These are phyloP conservation scores for Entrophospora sp. DNA, from an alignment of 192 early-diverging fungal genomes.

Conservation along the genomic window DNA sequence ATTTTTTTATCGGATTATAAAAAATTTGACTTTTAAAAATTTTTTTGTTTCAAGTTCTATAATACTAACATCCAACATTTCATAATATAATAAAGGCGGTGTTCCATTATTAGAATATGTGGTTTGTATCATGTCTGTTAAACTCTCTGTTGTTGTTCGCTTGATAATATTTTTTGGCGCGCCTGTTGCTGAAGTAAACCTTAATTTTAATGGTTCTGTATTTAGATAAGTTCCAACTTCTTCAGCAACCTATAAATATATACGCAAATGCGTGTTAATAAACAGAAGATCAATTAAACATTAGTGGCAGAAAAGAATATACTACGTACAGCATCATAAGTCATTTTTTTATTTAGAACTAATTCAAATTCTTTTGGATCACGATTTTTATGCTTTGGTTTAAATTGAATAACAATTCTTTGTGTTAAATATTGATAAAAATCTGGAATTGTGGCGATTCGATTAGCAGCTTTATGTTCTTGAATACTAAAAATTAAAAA, in stretches of 20 bases:
- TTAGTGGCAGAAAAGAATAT: not conserved
- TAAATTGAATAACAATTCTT: conserved; percentile 67
- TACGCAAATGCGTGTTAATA: too few species aligned
- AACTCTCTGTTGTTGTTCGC: conserved; percentile 22
- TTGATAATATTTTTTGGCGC: conserved; percentile 25
- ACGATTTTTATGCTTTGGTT: conserved; percentile 38
- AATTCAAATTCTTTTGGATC: conserved; percentile 36
- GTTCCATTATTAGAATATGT: conserved; percentile 20
- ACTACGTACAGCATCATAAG: conserved; percentile 43
- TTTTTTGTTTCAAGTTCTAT: conserved; percentile 78
- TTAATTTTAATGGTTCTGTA: conserved; percentile 63
- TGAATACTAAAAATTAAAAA: conserved; percentile 13
- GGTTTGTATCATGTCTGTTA: conserved; percentile 34
- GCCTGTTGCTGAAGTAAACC: conserved; percentile 43
- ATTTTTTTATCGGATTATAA: too few species aligned
- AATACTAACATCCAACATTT: conserved; percentile 73
- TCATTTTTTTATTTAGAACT: conserved; percentile 55
- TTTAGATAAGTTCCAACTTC: conserved; percentile 52
- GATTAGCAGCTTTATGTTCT: conserved; percentile 33
- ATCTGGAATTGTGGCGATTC: conserved; percentile 41
- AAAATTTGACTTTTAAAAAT: conserved; percentile 59
- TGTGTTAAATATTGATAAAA: conserved; percentile 75
- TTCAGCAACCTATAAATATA: conserved; percentile 49
- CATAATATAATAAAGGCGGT: conserved; percentile 61
- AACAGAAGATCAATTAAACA: conserved; percentile 8